Evolutionary conservation across 2,329 filamentous ascomycete species (phyloP).

Genomic region (Ophiostoma himal-ulmi): DNA sequence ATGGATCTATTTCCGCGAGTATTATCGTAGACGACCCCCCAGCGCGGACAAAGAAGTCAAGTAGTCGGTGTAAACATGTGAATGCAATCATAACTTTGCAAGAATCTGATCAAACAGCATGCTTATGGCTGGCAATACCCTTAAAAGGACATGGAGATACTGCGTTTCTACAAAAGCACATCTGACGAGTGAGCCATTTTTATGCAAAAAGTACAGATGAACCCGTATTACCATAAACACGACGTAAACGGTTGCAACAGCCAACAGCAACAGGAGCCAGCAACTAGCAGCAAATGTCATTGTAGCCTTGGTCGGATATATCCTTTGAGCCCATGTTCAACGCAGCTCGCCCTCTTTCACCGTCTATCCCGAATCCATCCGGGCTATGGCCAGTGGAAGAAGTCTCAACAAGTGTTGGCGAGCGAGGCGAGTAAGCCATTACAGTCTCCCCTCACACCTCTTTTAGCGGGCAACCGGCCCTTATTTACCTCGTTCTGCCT

Average conservation of each 20-base stretch:
- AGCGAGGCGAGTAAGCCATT: not conserved
- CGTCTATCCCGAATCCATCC: slow-evolving; percentile 18
- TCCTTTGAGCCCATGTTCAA: not conserved
- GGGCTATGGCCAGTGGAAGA: slow-evolving; percentile 12
- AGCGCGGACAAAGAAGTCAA: not conserved
- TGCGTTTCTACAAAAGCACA: not conserved
- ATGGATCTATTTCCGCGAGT: not conserved
- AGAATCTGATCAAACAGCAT: not conserved
- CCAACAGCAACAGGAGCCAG: not conserved
- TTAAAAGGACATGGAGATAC: not conserved
- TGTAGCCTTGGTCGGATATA: not conserved
- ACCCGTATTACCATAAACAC: not conserved
- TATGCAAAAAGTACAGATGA: not conserved
- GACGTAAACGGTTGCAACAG: not conserved
- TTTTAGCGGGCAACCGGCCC: slow-evolving; percentile 7
- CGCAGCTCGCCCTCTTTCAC: not conserved
- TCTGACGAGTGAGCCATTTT: not conserved
- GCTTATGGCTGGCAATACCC: not conserved
- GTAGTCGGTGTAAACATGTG: not conserved
- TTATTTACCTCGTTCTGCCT: not conserved
- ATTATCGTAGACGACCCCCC: not conserved
- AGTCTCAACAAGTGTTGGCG: not conserved
- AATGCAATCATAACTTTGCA: not conserved
- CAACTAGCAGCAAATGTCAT: not conserved
- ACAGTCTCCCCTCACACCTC: not conserved